A percentile compares a stretch with the other conserved stretches of the same genome.
Evolutionary conservation across 1,284 basidiomycete genomes (phyloP).

Genomic region (Ustilago esculenta): DNA sequence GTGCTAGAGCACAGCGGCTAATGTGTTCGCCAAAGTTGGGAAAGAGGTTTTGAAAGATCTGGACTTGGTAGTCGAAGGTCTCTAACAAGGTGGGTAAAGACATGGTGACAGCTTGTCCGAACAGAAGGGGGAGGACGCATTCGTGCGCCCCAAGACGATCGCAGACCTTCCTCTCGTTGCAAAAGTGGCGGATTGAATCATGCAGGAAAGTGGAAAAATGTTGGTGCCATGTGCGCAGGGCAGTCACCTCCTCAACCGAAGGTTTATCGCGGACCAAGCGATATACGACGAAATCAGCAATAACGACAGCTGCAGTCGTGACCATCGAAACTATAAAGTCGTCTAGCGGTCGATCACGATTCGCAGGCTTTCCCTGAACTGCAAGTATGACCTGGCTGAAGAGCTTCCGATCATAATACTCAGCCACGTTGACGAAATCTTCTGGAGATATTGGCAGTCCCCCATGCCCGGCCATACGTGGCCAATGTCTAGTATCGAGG

Average conservation of each 20-base stretch:
- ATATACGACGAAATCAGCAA: slow-evolving; percentile 19
- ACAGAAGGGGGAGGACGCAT: slow-evolving; percentile 22
- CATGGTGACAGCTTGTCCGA: slow-evolving; percentile 22
- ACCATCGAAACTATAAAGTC: slow-evolving; percentile 34
- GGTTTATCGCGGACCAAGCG: slow-evolving; percentile 15
- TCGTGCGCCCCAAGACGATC: slow-evolving; percentile 30
- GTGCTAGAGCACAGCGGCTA: slow-evolving; percentile 27
- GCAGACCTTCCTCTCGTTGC: slow-evolving; percentile 24
- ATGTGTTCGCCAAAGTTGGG: slow-evolving; percentile 39
- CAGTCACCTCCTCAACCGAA: not conserved
- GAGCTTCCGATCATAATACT: slow-evolving; percentile 35
- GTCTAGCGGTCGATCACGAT: slow-evolving; percentile 31
- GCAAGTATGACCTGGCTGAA: slow-evolving; percentile 23
- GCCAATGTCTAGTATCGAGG: slow-evolving; percentile 38
- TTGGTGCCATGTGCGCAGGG: slow-evolving; percentile 19
- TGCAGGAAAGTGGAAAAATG: slow-evolving; percentile 25
- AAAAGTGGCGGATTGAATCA: slow-evolving; percentile 19
- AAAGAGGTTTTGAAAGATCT: slow-evolving; percentile 38
- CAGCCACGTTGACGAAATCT: slow-evolving; percentile 18
- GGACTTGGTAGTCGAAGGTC: slow-evolving; percentile 19
- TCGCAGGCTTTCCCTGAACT: slow-evolving; percentile 22
- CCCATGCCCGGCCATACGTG: slow-evolving; percentile 26
- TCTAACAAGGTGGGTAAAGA: slow-evolving; percentile 15
- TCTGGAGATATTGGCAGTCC: slow-evolving; percentile 24
- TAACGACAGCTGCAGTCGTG: slow-evolving; percentile 17